These are phyloP conservation scores for Phialophora verrucosa DNA, from an alignment of 2,329 filamentous ascomycete genomes.

Conservation along the genomic window DNA sequence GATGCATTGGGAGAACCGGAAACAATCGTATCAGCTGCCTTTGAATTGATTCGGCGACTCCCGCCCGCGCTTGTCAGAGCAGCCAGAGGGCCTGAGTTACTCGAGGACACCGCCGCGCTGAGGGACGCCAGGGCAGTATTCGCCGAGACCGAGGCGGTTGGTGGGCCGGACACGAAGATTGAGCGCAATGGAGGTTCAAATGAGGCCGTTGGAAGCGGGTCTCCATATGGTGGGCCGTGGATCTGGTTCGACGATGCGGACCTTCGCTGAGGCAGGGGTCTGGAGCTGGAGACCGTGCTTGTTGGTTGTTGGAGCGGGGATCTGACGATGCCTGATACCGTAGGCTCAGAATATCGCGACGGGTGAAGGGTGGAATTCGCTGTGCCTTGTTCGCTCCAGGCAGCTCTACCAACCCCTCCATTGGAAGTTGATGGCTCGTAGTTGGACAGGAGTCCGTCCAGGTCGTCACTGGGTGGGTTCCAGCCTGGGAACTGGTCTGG, in stretches of 20 bases:
- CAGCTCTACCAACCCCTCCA: constrained; percentile 10
- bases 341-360: constrained; percentile 28
- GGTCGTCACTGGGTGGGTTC: constrained; percentile 27
- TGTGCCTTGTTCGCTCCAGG: constrained; percentile 26
- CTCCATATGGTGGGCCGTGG: constrained; percentile 21
- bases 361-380: constrained; percentile 15
- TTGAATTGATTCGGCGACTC: constrained; percentile 29
- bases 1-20: constrained; percentile 25
- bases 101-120: constrained; percentile 41
- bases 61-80: constrained; percentile 36
- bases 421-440: constrained; percentile 18
- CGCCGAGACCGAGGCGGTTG: constrained; percentile 45
- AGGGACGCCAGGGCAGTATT: constrained; percentile 46
- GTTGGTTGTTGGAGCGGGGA: constrained; percentile 28
- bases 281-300: constrained; percentile 17
- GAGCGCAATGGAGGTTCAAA: constrained; percentile 45
- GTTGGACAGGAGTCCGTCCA: constrained; percentile 25
- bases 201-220: constrained; percentile 35
- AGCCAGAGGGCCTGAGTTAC: constrained; percentile 41
- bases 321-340: constrained; percentile 25
- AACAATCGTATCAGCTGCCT: constrained; percentile 25
- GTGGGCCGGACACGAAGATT: constrained; percentile 45
- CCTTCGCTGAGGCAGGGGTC: constrained; percentile 35
- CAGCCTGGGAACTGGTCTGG: constrained; percentile 29
- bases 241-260: constrained; percentile 33